Conservation (phyloP, 495 filamentous ascomycete genomes). For the Sabuloglossum arenarium region DNA sequence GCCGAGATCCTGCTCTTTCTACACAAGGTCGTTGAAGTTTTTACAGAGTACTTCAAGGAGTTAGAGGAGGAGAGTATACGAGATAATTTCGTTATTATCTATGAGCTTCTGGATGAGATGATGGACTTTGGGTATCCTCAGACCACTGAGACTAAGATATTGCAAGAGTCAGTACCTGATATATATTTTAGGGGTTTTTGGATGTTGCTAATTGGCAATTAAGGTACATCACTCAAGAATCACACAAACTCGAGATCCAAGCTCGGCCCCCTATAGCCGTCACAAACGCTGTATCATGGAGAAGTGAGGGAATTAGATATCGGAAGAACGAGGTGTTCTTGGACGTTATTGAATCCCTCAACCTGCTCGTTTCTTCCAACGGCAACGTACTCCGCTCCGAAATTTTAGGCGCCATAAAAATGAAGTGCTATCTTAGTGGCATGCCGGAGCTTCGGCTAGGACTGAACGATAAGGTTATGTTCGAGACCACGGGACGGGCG, state of each 20-base stretch:
- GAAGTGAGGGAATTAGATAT: constrained; percentile 94
- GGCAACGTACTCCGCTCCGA: constrained; percentile 94
- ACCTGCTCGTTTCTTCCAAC: constrained; percentile 82
- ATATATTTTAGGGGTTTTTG: neutral
- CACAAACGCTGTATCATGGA: constrained; percentile 95
- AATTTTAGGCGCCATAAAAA: constrained; percentile 92
- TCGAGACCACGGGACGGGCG: constrained; percentile 89
- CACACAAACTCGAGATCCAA: constrained; percentile 93
- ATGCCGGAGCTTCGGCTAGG: constrained; percentile 96
- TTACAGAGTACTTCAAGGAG: constrained; percentile 99
- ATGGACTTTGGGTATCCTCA: constrained; percentile 99
- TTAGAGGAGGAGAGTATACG: constrained; percentile 98
- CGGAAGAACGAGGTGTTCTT: constrained; percentile 99
- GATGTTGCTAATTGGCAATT: neutral
- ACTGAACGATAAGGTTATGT: constrained; percentile 99
- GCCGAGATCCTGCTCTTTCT: constrained; percentile 96
- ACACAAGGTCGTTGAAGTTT: constrained; percentile 95
- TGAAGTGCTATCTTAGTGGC: constrained; percentile 98
- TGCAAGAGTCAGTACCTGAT: constrained; percentile 50
- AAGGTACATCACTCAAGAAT: constrained; percentile 97
- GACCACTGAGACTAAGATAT: constrained; percentile 96
- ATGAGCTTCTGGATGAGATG: constrained; percentile 98
- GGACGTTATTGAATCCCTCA: constrained; percentile 92
- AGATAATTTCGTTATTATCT: constrained; percentile 99
- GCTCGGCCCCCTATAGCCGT: constrained; percentile 98